phyloP scores from a whole-genome alignment of 1,284 basidiomycete species.

The Termitomyces sp. region DNA sequence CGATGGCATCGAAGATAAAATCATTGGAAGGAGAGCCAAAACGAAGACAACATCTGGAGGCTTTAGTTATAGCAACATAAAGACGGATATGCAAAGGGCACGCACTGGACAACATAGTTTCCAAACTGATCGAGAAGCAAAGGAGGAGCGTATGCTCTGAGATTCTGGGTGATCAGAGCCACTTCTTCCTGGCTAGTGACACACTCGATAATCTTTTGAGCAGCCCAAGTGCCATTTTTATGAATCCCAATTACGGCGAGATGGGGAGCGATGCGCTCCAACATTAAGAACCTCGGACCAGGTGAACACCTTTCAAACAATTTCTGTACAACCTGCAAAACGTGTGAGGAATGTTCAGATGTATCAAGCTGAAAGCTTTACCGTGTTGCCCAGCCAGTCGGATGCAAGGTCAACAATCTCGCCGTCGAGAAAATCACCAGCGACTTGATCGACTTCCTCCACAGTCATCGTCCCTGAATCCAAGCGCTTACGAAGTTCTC shows the following conservation, averaged over 20 bases:
- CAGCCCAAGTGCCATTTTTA: conserved; percentile 99
- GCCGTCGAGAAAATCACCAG: conserved; percentile 85
- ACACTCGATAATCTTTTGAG: conserved; percentile 98
- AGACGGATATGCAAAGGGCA: conserved; percentile 15
- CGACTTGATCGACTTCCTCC: conserved; percentile 90
- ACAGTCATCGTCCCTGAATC: conserved; percentile 77
- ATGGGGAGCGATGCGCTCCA: conserved; percentile 91
- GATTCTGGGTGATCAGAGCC: conserved; percentile 76
- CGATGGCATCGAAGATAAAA: conserved; percentile 98
- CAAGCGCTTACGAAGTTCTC: conserved; percentile 89
- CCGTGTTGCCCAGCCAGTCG: conserved; percentile 98
- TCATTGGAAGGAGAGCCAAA: conserved; percentile 88
- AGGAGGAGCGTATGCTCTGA: conserved; percentile 90
- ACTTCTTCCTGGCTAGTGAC: conserved; percentile 88
- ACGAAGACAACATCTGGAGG: conserved; percentile 76
- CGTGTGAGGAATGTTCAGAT: conserved; percentile 13
- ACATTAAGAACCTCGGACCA: conserved; percentile 77
- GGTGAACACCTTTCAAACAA: conserved; percentile 89
- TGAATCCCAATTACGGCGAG: conserved; percentile 98
- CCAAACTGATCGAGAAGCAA: conserved; percentile 95
- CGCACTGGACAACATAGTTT: conserved; percentile 96
- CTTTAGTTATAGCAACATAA: conserved; percentile 8
- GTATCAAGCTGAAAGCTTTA: conserved; percentile 28
- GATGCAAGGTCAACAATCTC: conserved; percentile 93
- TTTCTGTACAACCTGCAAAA: conserved; percentile 82